Evolutionary conservation across 345 rosid genomes (phyloP), one percentile per base, ranked within the genome.

Genomic region (rapeseed (Brassica napus)): DNA sequence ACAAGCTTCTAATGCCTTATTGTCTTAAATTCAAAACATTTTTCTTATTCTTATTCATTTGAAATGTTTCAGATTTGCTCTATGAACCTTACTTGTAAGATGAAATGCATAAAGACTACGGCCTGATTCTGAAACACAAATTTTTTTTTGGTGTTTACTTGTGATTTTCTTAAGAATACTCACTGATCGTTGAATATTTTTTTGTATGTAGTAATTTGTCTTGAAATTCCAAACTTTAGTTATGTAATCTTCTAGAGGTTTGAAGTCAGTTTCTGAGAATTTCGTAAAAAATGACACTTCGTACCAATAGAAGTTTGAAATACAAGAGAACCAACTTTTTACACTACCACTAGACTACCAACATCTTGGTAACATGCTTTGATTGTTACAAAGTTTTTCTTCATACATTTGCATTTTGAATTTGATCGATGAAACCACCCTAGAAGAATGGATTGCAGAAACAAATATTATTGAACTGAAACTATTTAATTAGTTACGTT

Each of bases 1-100:
- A 58, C 31, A 79, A 67, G 31, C 31, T 68, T 31, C 18, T 4
- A 15, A 44, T 15, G 54, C 64, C n/a, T n/a, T n/a, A 15, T 78
- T 73, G 57, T 73, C 69, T 72, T 59, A 30, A 21, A n/a, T 59
- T 24, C 12, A 44, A 79, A 59, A 31, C 47, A 58, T 65, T 72
- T 58, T 0, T 66, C 15, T 65, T 39, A 44, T 67, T 44, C 37
- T 66, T 42, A 57, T 37, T 14, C 26, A 14, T 52, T 7, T 54
- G 35, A 54, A 37, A 64, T 9, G 32, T 15, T 77, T 70, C 65
- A 26, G 59, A 39, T 63, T 77, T 76, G 23, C 54, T 61, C 49
- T 24, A 59, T 31, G 61, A 18, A 58, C 32, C 57, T 10, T 68
- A 58, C 32, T 24, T 11, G 21, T 75, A 68, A 47, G 52, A 49